Percentiles rank a stretch among this genome's conserved stretches.
These are phyloP conservation scores for Boletellus deceptivus DNA, from an alignment of 1,284 basidiomycete species.

Conservation along the genomic window DNA sequence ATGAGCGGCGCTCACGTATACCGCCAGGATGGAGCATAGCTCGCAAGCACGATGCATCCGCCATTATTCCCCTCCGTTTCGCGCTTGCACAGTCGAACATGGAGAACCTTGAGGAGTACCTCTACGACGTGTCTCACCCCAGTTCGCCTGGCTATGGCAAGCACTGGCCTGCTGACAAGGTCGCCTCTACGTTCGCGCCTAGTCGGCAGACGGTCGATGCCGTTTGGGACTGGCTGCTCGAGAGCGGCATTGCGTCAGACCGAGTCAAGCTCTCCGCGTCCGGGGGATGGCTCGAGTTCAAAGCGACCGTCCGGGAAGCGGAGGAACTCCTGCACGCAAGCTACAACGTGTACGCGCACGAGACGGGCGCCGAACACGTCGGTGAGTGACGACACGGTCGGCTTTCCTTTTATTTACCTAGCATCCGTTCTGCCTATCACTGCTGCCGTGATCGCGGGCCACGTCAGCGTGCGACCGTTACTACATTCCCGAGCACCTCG, in stretches of 20 bases:
- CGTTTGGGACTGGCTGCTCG: conserved; percentile 41
- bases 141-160: conserved; percentile 44
- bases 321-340: conserved; percentile 43
- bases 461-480: conserved; percentile 44
- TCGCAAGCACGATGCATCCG: conserved; percentile 29
- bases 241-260: conserved; percentile 35
- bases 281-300: conserved; percentile 44
- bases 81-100: conserved; percentile 45
- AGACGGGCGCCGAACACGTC: conserved; percentile 32
- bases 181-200: conserved; percentile 44
- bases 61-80: conserved; percentile 41
- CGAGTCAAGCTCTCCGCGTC: conserved; percentile 35
- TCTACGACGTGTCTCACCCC: conserved; percentile 46
- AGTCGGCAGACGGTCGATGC: conserved; percentile 35
- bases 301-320: conserved; percentile 42
- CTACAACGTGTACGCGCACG: conserved; percentile 44
- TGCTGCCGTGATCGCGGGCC: too few relatives aligned
- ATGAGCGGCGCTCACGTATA: conserved; percentile 35
- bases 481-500: conserved; percentile 42
- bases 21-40: conserved; percentile 37
- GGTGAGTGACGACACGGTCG: conserved; percentile 16
- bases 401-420: too few relatives aligned
- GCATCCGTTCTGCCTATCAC: too few relatives aligned
- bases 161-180: conserved; percentile 42
- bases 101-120: conserved; percentile 36